phyloP scores from a whole-genome alignment of 345 rosid genomes.

The Capsella bursapastoris region DNA sequence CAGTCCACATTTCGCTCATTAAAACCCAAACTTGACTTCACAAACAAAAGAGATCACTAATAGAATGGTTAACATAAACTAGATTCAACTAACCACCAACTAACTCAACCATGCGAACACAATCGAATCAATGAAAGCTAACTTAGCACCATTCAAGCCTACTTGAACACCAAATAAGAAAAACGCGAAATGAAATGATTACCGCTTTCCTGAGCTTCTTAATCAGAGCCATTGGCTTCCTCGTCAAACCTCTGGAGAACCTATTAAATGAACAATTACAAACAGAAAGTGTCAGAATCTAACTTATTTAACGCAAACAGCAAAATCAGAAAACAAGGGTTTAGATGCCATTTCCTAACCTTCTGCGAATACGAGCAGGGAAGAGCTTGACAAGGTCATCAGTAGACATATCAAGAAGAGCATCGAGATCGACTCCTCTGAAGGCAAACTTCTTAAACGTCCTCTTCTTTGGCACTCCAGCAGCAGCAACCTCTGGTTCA shows the following conservation, averaged over 20 bases:
- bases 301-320: neutral
- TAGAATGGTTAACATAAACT: neutral
- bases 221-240: conserved; percentile 88
- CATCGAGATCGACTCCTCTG: conserved; percentile 87
- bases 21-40: neutral
- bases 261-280: conserved; percentile 40
- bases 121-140: neutral
- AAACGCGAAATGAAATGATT: conserved; percentile 4
- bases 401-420: conserved; percentile 90
- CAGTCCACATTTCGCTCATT: neutral
- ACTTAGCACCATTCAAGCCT: neutral
- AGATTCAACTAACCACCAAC: neutral
- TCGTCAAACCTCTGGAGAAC: conserved; percentile 89
- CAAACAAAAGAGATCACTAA: neutral
- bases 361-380: conserved; percentile 91
- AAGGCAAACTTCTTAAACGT: conserved; percentile 88
- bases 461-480: conserved; percentile 76
- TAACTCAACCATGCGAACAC: neutral
- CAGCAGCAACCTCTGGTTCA: conserved; percentile 52
- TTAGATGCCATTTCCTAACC: conserved; percentile 43
- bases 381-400: conserved; percentile 97
- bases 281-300: neutral
- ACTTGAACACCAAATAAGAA: neutral
- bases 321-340: neutral
- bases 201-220: conserved; percentile 90